A percentile compares a stretch with the other conserved stretches of the same genome.
Conservation (phyloP, 169 alveolate genomes). For the Cryptosporidium tyzzeri region DNA sequence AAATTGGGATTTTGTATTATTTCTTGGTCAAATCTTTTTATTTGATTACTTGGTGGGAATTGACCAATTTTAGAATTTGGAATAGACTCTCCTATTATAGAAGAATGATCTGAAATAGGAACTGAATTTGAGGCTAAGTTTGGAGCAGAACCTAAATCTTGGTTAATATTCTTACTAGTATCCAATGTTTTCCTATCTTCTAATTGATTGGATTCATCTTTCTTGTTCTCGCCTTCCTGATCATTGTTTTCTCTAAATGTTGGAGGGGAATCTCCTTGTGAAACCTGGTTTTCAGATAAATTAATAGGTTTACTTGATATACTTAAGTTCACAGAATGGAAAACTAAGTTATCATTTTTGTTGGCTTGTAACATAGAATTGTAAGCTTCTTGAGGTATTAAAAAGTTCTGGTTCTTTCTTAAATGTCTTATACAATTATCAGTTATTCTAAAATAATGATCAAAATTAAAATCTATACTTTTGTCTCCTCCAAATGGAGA, state of each 20-base stretch:
- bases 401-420: slow-evolving; percentile 42
- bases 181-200: neutral
- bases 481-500: slow-evolving; percentile 77
- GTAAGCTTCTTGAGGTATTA: slow-evolving; percentile 69
- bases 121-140: neutral
- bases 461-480: slow-evolving; percentile 31
- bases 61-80: neutral
- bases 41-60: neutral
- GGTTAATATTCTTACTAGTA: neutral
- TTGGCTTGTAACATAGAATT: slow-evolving; percentile 44
- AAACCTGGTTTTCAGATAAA: neutral
- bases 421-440: slow-evolving; percentile 38
- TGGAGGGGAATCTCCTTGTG: slow-evolving; percentile 30
- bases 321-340: neutral
- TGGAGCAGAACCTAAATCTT: neutral
- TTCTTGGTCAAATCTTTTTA: neutral
- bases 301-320: neutral
- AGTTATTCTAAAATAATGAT: slow-evolving; percentile 30
- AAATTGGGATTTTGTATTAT: neutral
- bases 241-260: slow-evolving; percentile 27
- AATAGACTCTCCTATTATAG: neutral
- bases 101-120: neutral
- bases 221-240: neutral
- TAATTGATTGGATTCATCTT: neutral
- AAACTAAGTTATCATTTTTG: slow-evolving; percentile 9